phyloP scores from a whole-genome alignment of 208 protist genomes.

The Endotrypanum monterogeii region DNA sequence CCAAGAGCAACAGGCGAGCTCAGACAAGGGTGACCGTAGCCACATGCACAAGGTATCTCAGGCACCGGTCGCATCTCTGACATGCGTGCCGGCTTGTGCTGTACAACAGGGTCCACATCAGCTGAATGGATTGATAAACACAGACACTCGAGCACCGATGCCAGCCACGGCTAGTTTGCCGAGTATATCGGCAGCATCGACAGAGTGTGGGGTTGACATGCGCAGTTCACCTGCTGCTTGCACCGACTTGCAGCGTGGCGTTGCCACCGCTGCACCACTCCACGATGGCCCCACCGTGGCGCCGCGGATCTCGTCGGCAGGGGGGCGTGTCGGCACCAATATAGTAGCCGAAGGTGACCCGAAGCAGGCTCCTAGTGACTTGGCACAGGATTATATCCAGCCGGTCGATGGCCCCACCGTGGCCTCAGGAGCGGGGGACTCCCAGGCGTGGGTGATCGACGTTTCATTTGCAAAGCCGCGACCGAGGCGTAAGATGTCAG shows the following conservation, averaged over 20 bases:
- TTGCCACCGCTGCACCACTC: neutral
- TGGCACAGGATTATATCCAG: too few species aligned
- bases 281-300: neutral
- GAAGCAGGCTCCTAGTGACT: neutral
- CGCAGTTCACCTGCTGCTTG: neutral
- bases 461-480: slow-evolving; percentile 45
- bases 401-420: neutral
- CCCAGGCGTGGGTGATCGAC: slow-evolving; percentile 75
- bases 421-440: neutral
- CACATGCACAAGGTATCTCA: neutral
- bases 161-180: neutral
- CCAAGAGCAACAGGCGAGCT: neutral
- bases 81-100: neutral
- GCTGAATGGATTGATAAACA: neutral
- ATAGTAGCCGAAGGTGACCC: slow-evolving; percentile 1
- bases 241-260: neutral
- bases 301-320: neutral
- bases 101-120: neutral
- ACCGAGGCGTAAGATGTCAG: slow-evolving; percentile 59
- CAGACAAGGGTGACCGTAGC: neutral
- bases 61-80: neutral
- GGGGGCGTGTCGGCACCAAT: neutral
- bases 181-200: neutral
- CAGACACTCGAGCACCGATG: neutral
- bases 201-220: neutral